Conservation (phyloP, 306 rosid species). For the Fragaria vesca region DNA sequence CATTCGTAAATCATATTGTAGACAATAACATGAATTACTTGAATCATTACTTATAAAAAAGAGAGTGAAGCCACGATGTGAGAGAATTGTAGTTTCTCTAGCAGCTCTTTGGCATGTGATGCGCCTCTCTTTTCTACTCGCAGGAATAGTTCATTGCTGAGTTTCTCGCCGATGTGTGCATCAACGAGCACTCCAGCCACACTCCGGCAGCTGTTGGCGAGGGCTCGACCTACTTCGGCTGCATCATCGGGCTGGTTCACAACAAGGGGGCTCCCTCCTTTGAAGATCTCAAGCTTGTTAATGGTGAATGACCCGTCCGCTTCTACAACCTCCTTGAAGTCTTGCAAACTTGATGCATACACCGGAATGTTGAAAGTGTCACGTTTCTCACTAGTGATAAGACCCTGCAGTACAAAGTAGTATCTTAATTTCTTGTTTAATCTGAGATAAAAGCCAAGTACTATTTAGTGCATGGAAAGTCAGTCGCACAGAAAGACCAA, state of each 20-base stretch:
- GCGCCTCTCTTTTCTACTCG: slow-evolving; percentile 61
- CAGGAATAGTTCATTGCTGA: slow-evolving; percentile 64
- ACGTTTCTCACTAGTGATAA: slow-evolving; percentile 65
- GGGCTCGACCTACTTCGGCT: slow-evolving; percentile 65
- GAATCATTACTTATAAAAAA: neutral
- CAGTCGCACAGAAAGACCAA: neutral
- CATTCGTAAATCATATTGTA: too few species aligned
- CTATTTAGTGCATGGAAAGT: neutral
- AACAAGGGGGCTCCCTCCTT: slow-evolving; percentile 96
- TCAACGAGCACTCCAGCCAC: slow-evolving; percentile 86
- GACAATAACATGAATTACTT: too few species aligned
- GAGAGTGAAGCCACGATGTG: slow-evolving; percentile 96
- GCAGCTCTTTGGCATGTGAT: slow-evolving; percentile 60
- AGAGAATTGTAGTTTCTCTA: slow-evolving; percentile 81
- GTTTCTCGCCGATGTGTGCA: slow-evolving; percentile 84
- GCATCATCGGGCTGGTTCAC: slow-evolving; percentile 68
- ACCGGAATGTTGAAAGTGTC: slow-evolving; percentile 87
- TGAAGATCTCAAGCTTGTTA: slow-evolving; percentile 81
- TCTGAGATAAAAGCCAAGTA: neutral
- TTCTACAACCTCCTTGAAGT: slow-evolving; percentile 85
- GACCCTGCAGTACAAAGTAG: slow-evolving; percentile 40
- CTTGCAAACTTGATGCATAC: slow-evolving; percentile 84
- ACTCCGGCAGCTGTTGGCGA: slow-evolving; percentile 75
- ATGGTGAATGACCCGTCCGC: slow-evolving; percentile 76
- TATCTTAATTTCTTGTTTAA: neutral